Base-by-base conservation (phyloP, 1,139 yeast species). In the Geotrichum macrosporum region DNA sequence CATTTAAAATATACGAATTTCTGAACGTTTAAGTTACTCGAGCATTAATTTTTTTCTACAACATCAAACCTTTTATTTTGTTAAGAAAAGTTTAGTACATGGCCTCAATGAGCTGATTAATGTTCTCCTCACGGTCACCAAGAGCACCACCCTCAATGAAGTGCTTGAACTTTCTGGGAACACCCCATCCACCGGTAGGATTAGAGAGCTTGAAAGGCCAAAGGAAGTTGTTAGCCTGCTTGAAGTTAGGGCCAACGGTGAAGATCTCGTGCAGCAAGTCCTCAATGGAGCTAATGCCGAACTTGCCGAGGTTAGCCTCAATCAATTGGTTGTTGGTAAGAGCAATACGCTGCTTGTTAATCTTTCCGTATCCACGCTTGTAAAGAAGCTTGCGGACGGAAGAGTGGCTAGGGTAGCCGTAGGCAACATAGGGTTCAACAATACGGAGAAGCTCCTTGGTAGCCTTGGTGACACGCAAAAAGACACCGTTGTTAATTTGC, bases 161-260 rank as follows among this genome's bases (percentile, higher is more conserved):
- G 80, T 92, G 98, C 81, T 83, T 84, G 95, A 92, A 92, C 83
- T 92, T 92, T 84, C 97, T 88, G 72, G 84, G 80, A 62, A 88
- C 86, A 78, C 96, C 95, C 97, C 96, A 92, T 75, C 98, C 98
- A 74, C 98, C 98, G 73, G 81, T 81, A 73, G 98, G 98, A 84
- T 87, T 88, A 68, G 97, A 88, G 72, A 92, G 84, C 82, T 89
- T 85, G 95, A 92, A 92, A 77, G 98, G 98, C 96, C 97, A 92
- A 77, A 92, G 81, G 81, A 92, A 92, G 96, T 92, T 92, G 88
- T 87, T 85, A 67, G 88, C 98, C 81, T 92, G 97, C 82, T 92
- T 92, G 89, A 92, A 92, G 92, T 88, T 87, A 73, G 97, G 96
- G 72, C 97, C 97, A 72, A 89, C 96, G 60, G 97, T 84, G 85